Evolutionary conservation across 495 filamentous ascomycete genomes (phyloP).

Genomic region (Darksidea phi): DNA sequence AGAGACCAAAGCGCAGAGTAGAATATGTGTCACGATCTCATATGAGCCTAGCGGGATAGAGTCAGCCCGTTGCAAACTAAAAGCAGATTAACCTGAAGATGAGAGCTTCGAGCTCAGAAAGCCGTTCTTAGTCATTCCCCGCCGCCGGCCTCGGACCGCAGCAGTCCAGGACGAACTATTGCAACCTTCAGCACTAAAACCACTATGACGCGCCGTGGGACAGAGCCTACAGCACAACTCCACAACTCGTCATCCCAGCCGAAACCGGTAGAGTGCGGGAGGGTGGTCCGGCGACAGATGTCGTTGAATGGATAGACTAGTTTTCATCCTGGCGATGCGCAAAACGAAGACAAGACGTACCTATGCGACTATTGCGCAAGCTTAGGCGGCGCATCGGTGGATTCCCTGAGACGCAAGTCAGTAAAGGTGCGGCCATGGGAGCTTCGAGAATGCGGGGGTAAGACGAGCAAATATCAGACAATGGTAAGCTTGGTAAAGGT

Average conservation of each 20-base stretch:
- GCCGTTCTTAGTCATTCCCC: conserved; percentile 64
- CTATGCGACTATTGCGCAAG: neutral
- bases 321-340: conserved; percentile 74
- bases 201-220: conserved; percentile 44
- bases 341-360: conserved; percentile 12
- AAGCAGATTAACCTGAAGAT: too few relatives aligned
- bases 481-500: conserved; percentile 39
- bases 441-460: neutral
- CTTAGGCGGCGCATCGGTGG: neutral
- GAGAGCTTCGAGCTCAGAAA: conserved; percentile 54
- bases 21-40: too few relatives aligned
- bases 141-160: conserved; percentile 50
- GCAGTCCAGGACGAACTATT: conserved; percentile 58
- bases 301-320: conserved; percentile 99
- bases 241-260: conserved; percentile 82
- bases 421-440: neutral
- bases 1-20: too few relatives aligned
- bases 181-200: conserved; percentile 53
- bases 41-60: too few relatives aligned
- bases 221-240: conserved; percentile 54
- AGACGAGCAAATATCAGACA: conserved; percentile 17
- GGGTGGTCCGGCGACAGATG: conserved; percentile 68
- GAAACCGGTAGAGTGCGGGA: conserved; percentile 70
- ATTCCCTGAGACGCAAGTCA: conserved; percentile 5
- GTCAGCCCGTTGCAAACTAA: too few relatives aligned